These are phyloP conservation scores for Hymenotorrendiella dingleyae DNA, from an alignment of 2,329 filamentous ascomycete species.

Conservation along the genomic window DNA sequence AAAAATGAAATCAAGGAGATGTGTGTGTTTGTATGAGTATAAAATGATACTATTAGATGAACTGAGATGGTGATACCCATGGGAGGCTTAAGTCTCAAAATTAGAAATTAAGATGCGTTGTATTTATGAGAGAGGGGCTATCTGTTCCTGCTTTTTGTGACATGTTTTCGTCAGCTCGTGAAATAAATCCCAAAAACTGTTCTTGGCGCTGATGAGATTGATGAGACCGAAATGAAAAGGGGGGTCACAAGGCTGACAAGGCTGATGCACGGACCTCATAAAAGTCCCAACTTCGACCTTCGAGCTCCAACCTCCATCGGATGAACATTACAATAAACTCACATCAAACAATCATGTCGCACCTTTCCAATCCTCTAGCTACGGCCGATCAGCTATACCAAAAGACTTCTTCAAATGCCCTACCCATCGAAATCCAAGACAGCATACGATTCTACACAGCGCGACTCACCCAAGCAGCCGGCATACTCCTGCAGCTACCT, in stretches of 20 bases:
- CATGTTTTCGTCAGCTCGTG: too few species aligned
- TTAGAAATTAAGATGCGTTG: too few species aligned
- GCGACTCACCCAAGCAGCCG: slow-evolving; percentile 70
- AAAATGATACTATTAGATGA: not conserved
- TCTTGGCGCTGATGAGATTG: not conserved
- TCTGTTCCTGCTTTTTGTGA: too few species aligned
- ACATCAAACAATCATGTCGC: slow-evolving; percentile 40
- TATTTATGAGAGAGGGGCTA: too few species aligned
- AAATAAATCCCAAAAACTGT: too few species aligned
- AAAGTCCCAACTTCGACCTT: not conserved
- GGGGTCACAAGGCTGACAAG: not conserved
- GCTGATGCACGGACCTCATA: slow-evolving; percentile 1
- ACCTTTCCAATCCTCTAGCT: slow-evolving; percentile 66
- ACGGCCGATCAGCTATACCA: slow-evolving; percentile 63
- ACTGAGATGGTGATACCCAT: not conserved
- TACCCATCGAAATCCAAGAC: slow-evolving; percentile 66
- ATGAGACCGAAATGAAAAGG: not conserved
- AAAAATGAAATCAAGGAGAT: not conserved
- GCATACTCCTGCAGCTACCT: slow-evolving; percentile 74
- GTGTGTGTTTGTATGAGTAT: slow-evolving; percentile 1
- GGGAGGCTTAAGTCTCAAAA: not conserved
- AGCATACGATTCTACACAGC: slow-evolving; percentile 66
- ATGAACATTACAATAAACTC: slow-evolving; percentile 1
- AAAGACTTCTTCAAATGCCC: slow-evolving; percentile 46
- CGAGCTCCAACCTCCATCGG: not conserved